Evolutionary conservation across 768 basidiomycete species (phyloP).

Genomic region (Mycena metata): DNA sequence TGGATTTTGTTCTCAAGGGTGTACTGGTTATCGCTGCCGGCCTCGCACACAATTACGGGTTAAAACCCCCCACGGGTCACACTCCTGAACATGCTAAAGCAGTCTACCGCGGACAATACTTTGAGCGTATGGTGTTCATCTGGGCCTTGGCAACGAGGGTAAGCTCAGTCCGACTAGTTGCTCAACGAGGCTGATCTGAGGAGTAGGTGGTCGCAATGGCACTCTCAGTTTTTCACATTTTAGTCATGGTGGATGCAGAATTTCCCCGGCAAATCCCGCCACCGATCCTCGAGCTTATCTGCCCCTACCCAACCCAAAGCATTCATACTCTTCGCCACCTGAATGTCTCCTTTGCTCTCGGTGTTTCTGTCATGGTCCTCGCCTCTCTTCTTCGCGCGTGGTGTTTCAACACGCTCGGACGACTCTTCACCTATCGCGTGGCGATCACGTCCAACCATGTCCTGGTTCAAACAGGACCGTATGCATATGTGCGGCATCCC

Average conservation of each 20-base stretch:
- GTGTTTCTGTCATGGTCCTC: neutral
- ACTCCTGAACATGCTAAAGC: neutral
- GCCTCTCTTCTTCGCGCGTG: slow-evolving; percentile 18
- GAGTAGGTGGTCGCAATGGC: no score
- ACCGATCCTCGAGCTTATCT: neutral
- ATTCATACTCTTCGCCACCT: neutral
- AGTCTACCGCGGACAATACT: neutral
- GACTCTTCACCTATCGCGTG: slow-evolving; percentile 37
- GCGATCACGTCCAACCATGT: slow-evolving; percentile 27
- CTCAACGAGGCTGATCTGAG: no score
- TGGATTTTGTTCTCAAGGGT: neutral
- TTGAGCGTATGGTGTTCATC: neutral
- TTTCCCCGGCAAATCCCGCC: neutral
- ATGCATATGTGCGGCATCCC: slow-evolving; percentile 37
- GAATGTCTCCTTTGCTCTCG: neutral
- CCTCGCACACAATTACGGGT: neutral
- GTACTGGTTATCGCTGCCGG: neutral
- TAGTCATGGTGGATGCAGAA: no score
- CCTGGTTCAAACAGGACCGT: slow-evolving; percentile 35
- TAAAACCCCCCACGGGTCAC: neutral
- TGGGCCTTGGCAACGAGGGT: neutral
- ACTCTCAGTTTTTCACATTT: no score
- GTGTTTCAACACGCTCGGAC: slow-evolving; percentile 29
- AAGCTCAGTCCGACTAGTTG: no score
- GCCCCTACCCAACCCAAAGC: neutral